Base-by-base conservation (phyloP, 2,329 filamentous ascomycete species). In the Paecilomyces niveus region DNA sequence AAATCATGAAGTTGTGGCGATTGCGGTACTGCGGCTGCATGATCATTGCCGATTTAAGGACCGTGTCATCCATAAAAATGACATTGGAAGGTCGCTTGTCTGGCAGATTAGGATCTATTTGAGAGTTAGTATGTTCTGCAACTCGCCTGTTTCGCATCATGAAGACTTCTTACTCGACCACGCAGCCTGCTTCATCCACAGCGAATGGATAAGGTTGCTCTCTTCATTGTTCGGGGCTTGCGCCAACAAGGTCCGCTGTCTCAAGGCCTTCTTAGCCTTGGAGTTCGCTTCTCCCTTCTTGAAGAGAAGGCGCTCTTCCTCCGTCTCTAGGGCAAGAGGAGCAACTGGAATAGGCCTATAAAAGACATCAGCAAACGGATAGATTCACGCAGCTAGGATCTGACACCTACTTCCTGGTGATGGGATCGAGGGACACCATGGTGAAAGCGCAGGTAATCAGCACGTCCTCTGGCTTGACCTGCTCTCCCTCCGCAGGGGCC, bases 21-120 rank as follows among this genome's bases (percentile, higher is more conserved):
- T 88, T 88, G 54, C 86, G 82, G 70, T 86, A 83, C 70, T 89
- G 86, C 0, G 88, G 88, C 69, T 90, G 87, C 88, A 90, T 90
- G 63, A 91, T 89, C 64, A 82, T 83, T 10, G 88, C 86, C 1
- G 86, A 85, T 65, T 83, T 82, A 32, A 90, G 81, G 33, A 78
- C 77, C 1, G 86, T 85, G 63, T 82, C 81, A 61, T 84, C 78
- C 81, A 90, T 89, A 66, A 80, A 82, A 39, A 82, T 73, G 2
- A 83, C 81, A 63, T 87, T 86, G 33, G 76, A 66, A 6, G 85
- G 85, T 65, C 83, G 81, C 49, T 79, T 74, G 5, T 80, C 68
- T 0, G 80, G 71, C 53, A 81, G 78, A 63, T 83, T 81, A 10
- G 84, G 83, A 63, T 86, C 83, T 78, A 54, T 33, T n/a, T 11